Conservation (phyloP, 441 rosid genomes). For the Croton setiger region DNA sequence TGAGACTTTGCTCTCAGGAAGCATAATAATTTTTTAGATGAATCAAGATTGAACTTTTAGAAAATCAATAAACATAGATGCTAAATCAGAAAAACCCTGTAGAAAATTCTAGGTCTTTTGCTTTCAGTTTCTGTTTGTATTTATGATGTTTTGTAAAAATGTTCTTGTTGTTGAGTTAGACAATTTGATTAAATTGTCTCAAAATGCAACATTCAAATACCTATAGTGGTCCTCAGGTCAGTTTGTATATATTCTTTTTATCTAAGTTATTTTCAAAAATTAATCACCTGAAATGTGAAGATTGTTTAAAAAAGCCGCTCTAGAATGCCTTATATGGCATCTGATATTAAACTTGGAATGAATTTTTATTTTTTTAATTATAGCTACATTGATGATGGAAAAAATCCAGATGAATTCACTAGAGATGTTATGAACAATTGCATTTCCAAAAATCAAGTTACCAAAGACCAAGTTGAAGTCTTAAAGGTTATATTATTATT, state of each 20-base stretch:
- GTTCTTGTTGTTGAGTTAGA: constrained; percentile 70
- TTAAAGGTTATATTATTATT: constrained; percentile 59
- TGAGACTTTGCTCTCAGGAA: too few species aligned
- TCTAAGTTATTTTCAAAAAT: too few species aligned
- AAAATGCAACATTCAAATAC: constrained; percentile 77
- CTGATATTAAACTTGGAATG: constrained; percentile 9
- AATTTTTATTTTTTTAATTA: constrained; percentile 15
- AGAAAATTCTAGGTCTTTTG: too few species aligned
- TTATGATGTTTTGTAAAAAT: constrained; percentile 49
- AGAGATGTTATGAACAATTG: constrained; percentile 75
- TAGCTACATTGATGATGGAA: constrained; percentile 92
- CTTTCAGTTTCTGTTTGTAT: neutral
- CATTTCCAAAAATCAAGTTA: constrained; percentile 86
- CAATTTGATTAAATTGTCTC: constrained; percentile 70
- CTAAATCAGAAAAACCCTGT: too few species aligned
- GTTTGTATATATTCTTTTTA: constrained; percentile 15
- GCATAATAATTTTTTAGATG: too few species aligned
- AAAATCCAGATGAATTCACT: constrained; percentile 94
- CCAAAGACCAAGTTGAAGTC: constrained; percentile 86
- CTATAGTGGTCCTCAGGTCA: constrained; percentile 83
- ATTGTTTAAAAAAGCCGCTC: neutral
- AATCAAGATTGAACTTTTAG: too few species aligned
- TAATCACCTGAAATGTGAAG: too few species aligned
- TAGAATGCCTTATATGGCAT: constrained; percentile 2
- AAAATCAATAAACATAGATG: too few species aligned